phyloP scores from a whole-genome alignment of 345 rosid genomes.

The Clausena lansium region DNA sequence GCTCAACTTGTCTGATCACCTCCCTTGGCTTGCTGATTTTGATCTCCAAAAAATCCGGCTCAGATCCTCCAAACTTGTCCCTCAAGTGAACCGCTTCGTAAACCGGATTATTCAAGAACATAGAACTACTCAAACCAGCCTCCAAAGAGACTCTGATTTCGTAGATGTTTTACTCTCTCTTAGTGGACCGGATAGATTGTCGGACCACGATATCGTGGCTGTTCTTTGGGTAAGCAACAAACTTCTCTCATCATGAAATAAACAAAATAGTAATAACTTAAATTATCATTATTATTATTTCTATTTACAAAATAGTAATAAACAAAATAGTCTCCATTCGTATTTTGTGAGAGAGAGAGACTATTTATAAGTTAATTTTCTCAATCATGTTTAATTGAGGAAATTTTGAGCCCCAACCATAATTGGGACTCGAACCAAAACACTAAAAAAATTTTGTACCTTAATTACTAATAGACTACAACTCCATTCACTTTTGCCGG shows the following conservation, averaged over 20 bases:
- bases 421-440: too few species aligned
- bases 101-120: conserved; percentile 43
- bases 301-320: too few species aligned
- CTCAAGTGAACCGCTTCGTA: conserved; percentile 48
- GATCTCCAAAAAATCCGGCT: conserved; percentile 43
- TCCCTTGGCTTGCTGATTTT: conserved; percentile 43
- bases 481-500: conserved; percentile 20
- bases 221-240: conserved; percentile 24
- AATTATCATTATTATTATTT: not conserved
- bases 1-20: conserved; percentile 56
- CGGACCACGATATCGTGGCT: conserved; percentile 19
- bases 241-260: not conserved
- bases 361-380: too few species aligned
- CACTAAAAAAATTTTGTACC: too few species aligned
- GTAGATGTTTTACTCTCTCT: conserved; percentile 31
- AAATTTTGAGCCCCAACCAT: too few species aligned
- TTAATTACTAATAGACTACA: too few species aligned
- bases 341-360: too few species aligned
- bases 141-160: conserved; percentile 30
- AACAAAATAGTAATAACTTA: not conserved
- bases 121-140: conserved; percentile 3
- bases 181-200: conserved; percentile 18
- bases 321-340: too few species aligned
- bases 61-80: conserved; percentile 42
- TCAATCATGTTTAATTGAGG: too few species aligned